A percentile compares a stretch with the other conserved stretches of the same genome.
Conservation (phyloP, 768 basidiomycete genomes). For the Calocybe cyanea region DNA sequence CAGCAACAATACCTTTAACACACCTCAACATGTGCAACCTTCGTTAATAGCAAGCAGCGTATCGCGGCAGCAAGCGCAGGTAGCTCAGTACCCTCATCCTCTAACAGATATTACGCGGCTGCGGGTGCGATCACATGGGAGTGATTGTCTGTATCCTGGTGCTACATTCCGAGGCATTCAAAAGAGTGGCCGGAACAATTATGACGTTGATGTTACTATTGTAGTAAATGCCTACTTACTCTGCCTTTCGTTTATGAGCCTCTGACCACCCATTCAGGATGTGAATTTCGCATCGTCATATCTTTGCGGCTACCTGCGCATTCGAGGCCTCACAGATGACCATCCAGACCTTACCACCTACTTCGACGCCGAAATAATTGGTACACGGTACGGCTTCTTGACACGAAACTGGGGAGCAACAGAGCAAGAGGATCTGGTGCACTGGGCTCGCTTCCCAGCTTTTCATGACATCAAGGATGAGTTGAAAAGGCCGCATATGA, state of each 20-base stretch:
- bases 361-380: conserved; percentile 96
- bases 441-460: conserved; percentile 92
- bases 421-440: conserved; percentile 88
- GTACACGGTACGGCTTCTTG: conserved; percentile 84
- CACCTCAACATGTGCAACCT: conserved; percentile 11
- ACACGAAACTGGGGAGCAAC: conserved; percentile 90
- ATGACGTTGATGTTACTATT: conserved; percentile 91
- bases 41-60: conserved; percentile 12
- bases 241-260: conserved; percentile 9
- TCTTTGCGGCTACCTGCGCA: conserved; percentile 89
- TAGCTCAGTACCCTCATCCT: conserved; percentile 40
- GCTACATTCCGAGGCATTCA: conserved; percentile 89
- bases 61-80: conserved; percentile 16
- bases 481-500: conserved; percentile 72
- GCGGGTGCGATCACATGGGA: conserved; percentile 66
- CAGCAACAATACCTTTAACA: conserved; percentile 12
- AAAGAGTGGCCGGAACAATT: conserved; percentile 89
- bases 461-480: conserved; percentile 79
- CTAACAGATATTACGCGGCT: conserved; percentile 73
- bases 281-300: conserved; percentile 85
- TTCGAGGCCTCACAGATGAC: conserved; percentile 88
- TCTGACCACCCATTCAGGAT: conserved; percentile 39
- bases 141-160: conserved; percentile 84
- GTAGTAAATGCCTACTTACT: conserved; percentile 55
- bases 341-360: conserved; percentile 96